Evolutionary conservation across 768 basidiomycete genomes (phyloP), one percentile per base, ranked within the genome.

Genomic region (Lactarius deliciosus): DNA sequence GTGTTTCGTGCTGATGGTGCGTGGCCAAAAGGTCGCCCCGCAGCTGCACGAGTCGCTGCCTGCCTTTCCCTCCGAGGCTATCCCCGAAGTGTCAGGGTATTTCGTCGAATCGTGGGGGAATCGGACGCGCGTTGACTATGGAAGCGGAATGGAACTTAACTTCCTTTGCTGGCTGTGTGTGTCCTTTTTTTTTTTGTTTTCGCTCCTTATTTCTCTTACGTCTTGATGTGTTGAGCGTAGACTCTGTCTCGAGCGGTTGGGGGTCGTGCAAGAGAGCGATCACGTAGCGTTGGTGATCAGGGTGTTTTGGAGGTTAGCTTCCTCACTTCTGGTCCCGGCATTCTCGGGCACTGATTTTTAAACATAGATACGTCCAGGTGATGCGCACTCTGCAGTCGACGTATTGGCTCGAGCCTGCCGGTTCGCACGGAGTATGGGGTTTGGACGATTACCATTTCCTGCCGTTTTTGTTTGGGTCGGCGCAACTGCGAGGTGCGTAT

Each of bases 91-190:
- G 4, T 84, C 87, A 2, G 81, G 80, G 0, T 99, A 98, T 75
- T 90, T 98, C 73, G 78, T 81, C 43, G 92, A 96, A 74, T 78
- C 88, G 18, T 98, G 96, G 96, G 97, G 97, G 0, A 97, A 91
- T 75, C 80, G 90, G 34, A 85, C 89, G 57, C 81, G 97, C 10
- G 94, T 99, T 62, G 97, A 99, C 77, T 99, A 99, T 77, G 97
- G 97, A n/a, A 97, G 95, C 72, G 97, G 97, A 16, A 98, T 98
- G 96, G 97, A 99, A 74, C 82, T 98, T 54, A 96, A 98, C 77
- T 99, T 98, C 73, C 66, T 98, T 3, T 98, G 96, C 73, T 98
- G 95, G 95, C 74, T 98, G 96, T 97, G 74, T 70, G 93, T 1
- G 22, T 25, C 22, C 9, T 7, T 53, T 8, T 30, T 54, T 38